Evolutionary conservation across 2,329 filamentous ascomycete genomes (phyloP).

Genomic region (Diaporthe sp.): DNA sequence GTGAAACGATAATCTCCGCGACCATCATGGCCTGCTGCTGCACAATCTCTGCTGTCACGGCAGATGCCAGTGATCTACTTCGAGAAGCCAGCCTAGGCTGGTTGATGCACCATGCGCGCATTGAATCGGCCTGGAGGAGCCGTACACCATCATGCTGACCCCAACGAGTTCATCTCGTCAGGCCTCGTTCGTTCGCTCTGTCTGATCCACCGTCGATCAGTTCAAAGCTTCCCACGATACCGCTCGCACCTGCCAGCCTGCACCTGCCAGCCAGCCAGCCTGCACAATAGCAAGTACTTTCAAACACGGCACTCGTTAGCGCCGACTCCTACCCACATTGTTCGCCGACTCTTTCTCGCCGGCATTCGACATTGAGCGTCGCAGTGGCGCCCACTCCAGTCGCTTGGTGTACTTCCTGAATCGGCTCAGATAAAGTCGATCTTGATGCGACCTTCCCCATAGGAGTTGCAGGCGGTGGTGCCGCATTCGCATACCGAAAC

Average conservation of each 20-base stretch:
- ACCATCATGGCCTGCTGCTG: conserved; percentile 6
- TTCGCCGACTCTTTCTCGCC: conserved; percentile 9
- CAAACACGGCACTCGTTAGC: conserved; percentile 31
- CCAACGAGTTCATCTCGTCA: conserved; percentile 27
- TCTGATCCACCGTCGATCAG: conserved; percentile 22
- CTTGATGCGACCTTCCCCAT: conserved; percentile 39
- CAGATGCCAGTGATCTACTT: conserved; percentile 20
- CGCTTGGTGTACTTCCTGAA: conserved; percentile 11
- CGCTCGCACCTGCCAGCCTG: neutral
- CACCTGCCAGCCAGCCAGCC: neutral
- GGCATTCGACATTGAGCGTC: conserved; percentile 18
- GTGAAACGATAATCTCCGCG: conserved; percentile 33
- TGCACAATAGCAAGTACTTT: neutral
- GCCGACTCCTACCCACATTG: conserved; percentile 26
- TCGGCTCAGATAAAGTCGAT: conserved; percentile 12
- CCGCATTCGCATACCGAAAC: conserved; percentile 22
- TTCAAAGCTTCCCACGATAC: conserved; percentile 26
- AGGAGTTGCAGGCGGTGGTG: conserved; percentile 10
- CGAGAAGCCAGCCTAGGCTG: conserved; percentile 12
- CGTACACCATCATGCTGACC: neutral
- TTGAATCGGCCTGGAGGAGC: neutral
- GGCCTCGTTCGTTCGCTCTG: conserved; percentile 12
- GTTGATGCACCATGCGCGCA: conserved; percentile 15
- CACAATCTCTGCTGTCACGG: conserved; percentile 21
- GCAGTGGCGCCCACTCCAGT: conserved; percentile 3